Evolutionary conservation across 495 filamentous ascomycete species (phyloP).

Genomic region (Monascus purpureus): DNA sequence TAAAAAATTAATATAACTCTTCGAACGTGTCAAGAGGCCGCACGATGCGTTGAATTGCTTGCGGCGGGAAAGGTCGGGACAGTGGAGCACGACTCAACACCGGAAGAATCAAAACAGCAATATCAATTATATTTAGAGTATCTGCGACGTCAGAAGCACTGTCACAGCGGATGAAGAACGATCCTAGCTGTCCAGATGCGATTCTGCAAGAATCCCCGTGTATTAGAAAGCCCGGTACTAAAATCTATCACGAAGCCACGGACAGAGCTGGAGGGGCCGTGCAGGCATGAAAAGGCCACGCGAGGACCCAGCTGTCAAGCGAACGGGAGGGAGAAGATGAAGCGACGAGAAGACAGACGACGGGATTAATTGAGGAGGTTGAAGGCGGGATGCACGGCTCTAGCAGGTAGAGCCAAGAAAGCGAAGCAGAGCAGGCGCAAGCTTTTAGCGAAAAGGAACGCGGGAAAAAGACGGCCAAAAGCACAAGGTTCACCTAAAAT

Average conservation of each 20-base stretch:
- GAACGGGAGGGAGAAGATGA: conserved; percentile 15
- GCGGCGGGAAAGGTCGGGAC: no score
- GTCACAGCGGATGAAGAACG: not conserved
- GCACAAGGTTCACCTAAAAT: no score
- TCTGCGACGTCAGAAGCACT: not conserved
- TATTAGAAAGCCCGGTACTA: conserved; percentile 1
- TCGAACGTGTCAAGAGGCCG: no score
- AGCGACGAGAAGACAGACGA: conserved; percentile 22
- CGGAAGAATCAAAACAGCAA: not conserved
- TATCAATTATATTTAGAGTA: not conserved
- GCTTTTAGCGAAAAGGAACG: no score
- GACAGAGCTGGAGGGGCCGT: conserved; percentile 14
- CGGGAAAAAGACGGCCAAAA: no score
- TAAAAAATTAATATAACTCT: no score
- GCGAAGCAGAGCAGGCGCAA: no score
- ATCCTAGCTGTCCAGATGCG: not conserved
- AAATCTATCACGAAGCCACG: conserved; percentile 11
- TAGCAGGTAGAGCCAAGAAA: no score
- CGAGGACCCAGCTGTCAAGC: conserved; percentile 13
- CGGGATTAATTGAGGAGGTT: no score
- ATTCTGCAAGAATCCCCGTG: not conserved
- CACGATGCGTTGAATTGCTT: no score
- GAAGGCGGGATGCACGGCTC: no score
- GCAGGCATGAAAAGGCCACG: conserved; percentile 9
- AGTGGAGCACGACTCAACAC: no score